Conservation (phyloP, 352 stramenopile genomes). For the Thalassiosira mediterranea region DNA sequence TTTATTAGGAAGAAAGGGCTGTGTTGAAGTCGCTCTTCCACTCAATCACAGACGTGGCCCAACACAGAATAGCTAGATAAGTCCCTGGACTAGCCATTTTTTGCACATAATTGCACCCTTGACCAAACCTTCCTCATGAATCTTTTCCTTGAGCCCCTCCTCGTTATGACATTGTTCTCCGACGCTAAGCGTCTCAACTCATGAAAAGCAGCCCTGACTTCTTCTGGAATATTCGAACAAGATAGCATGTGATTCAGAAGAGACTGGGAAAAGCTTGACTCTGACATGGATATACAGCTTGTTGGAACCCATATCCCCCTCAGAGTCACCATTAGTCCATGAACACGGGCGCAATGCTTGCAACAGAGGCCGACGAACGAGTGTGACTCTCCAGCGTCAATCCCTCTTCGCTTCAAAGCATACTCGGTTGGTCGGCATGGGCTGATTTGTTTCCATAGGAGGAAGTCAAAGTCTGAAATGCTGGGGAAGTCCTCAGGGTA, state of each 20-base stretch:
- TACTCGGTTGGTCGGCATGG: conserved; percentile 55
- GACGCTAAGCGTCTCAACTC: conserved; percentile 32
- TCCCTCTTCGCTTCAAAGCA: conserved; percentile 46
- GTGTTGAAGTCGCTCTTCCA: no score
- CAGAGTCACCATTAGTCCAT: conserved; percentile 32
- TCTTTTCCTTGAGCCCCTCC: conserved; percentile 53
- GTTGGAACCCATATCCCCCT: conserved; percentile 67
- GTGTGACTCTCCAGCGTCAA: conserved; percentile 57
- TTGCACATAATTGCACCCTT: conserved; percentile 23
- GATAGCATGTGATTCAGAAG: conserved; percentile 67
- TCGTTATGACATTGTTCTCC: conserved; percentile 31
- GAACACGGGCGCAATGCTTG: conserved; percentile 54
- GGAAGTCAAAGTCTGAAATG: conserved; percentile 57
- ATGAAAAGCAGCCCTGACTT: conserved; percentile 47
- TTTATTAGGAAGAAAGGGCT: no score
- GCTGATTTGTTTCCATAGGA: conserved; percentile 70
- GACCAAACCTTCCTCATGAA: conserved; percentile 61
- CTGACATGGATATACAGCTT: conserved; percentile 36
- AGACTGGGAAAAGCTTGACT: conserved; percentile 75
- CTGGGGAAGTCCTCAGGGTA: conserved; percentile 34
- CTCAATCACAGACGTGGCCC: no score
- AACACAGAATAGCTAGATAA: no score
- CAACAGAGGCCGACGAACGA: conserved; percentile 66
- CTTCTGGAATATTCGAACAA: conserved; percentile 50
- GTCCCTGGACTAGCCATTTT: no score